phyloP scores from a whole-genome alignment of 495 filamentous ascomycete species.

The Hyaloscypha variabilis region DNA sequence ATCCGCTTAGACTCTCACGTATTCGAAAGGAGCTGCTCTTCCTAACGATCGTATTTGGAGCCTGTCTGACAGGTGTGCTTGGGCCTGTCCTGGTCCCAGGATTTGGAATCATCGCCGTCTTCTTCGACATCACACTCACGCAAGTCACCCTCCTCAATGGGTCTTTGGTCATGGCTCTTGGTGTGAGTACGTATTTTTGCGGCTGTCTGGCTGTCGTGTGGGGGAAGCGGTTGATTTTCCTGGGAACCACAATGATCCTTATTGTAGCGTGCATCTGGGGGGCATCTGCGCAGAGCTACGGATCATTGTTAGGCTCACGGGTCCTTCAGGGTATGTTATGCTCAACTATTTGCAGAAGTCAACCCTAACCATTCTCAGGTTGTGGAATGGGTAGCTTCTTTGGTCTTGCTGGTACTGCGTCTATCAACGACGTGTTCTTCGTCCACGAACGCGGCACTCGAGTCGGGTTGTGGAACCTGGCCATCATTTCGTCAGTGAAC shows the following conservation, averaged over 20 bases:
- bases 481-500: neutral
- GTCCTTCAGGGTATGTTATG: neutral
- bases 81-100: constrained; percentile 10
- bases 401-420: neutral
- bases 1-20: no score
- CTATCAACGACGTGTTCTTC: constrained; percentile 5
- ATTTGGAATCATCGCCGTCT: neutral
- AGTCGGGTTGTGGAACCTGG: neutral
- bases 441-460: neutral
- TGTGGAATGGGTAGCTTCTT: constrained; percentile 3
- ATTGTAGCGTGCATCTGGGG: neutral
- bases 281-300: neutral
- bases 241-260: neutral
- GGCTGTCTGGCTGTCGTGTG: neutral
- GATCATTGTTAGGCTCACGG: neutral
- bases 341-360: neutral
- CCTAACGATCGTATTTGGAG: no score
- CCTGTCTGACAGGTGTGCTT: no score
- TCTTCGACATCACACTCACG: neutral
- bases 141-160: neutral
- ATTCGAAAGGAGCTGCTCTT: no score
- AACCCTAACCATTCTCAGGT: neutral
- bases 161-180: neutral
- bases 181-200: neutral
- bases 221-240: constrained; percentile 1